Evolutionary conservation across 2,329 filamentous ascomycete species (phyloP), one percentile per base, ranked within the genome.

Genomic region (Cylindrodendrum hubeiense): DNA sequence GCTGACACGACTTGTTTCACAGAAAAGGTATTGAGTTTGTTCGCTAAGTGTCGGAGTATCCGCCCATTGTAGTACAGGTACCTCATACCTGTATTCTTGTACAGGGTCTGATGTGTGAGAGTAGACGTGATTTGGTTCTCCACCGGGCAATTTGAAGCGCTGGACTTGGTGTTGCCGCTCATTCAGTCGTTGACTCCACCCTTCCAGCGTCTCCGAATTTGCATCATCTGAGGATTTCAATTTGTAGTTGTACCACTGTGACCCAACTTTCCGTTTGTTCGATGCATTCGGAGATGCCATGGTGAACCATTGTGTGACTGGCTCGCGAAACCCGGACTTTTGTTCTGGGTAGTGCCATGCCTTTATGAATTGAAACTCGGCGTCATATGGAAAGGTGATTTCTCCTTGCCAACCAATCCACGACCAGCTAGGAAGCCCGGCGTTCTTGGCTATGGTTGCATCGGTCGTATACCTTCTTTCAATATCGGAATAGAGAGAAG

Each of bases 401-500:
- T 60, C 51, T 13, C 65, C 65, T 3, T 65, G 55, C 65, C 65
- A 67, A 7, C 65, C 65, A 1, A 67, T 50, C 65, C 65, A 67
- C 2, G 65, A 67, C 65, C 65, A 67, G 7, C 65, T 67, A n/a
- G 60, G 65, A 2, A 67, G 55, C 7, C 60, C 65, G n/a, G 33
- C 34, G 15, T 60, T 7, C 10, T 46, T 19, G 3, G 17, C 7
- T 12, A 37, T 26, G 8, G 30, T 28, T 9, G 22, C 5, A 5
- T 52, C 41, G 5, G 33, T 26, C 3, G 39, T 5, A 3, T 10
- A 9, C 5, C 65, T 47, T 28, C 46, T 57, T 19, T 64, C 44
- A 3, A 67, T 30, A 5, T 67, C 33, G 2, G 65, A 47, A 21
- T 56, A 67, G 3, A 67, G 60, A n/a, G 60, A 60, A 4, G 65